A percentile compares a stretch with the other conserved stretches of the same genome.
These are phyloP conservation scores for Thelonectria discophora DNA, from an alignment of 2,329 filamentous ascomycete genomes.

Conservation along the genomic window DNA sequence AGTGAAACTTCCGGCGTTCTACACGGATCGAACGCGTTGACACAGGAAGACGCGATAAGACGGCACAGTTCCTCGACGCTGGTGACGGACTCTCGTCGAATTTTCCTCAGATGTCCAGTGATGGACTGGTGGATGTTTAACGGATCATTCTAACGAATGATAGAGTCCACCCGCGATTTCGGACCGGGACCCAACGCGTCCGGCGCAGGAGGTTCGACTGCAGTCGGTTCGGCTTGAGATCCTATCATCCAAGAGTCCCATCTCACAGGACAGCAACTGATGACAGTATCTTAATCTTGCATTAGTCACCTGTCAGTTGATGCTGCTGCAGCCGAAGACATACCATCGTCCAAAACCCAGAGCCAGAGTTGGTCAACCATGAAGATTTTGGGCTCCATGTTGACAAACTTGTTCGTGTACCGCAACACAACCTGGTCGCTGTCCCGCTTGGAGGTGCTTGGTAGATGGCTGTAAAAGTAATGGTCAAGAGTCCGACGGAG, in stretches of 20 bases:
- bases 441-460: slow-evolving; percentile 51
- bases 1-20: slow-evolving; percentile 15
- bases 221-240: background rate
- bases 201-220: background rate
- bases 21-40: slow-evolving; percentile 16
- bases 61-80: slow-evolving; percentile 16
- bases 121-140: slow-evolving; percentile 17
- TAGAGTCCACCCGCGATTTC: background rate
- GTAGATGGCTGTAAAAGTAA: slow-evolving; percentile 51
- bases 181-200: background rate
- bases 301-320: background rate
- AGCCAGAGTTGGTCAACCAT: slow-evolving; percentile 57
- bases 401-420: slow-evolving; percentile 18
- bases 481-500: slow-evolving; percentile 58
- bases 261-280: slow-evolving; percentile 51
- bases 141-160: slow-evolving; percentile 14
- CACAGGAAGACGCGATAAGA: slow-evolving; percentile 13
- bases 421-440: slow-evolving; percentile 54
- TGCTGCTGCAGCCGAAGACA: background rate
- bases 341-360: slow-evolving; percentile 49
- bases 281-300: slow-evolving; percentile 34
- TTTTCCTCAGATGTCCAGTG: background rate
- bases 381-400: slow-evolving; percentile 38
- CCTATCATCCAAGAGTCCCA: slow-evolving; percentile 45
- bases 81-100: slow-evolving; percentile 9